Conservation (phyloP, 495 filamentous ascomycete genomes). For the Penicillium cinerascens region DNA sequence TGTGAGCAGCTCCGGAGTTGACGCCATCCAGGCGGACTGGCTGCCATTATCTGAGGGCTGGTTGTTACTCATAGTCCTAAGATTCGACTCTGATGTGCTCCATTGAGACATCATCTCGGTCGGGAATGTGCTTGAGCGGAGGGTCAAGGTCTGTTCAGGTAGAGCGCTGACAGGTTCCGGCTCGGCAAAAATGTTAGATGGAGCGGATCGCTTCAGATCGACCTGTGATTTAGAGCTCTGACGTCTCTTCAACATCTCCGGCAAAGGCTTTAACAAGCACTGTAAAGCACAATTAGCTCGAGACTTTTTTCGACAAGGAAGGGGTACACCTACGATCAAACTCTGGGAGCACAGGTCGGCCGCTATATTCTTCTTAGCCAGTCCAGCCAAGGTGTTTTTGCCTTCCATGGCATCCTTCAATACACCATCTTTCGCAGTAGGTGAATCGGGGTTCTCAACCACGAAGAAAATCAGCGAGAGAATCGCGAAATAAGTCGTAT, state of each 20-base stretch:
- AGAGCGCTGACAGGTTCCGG: slow-evolving; percentile 24
- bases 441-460: slow-evolving; percentile 80
- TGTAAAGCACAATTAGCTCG: slow-evolving; percentile 21
- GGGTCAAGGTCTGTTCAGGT: slow-evolving; percentile 31
- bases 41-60: slow-evolving; percentile 21
- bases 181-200: slow-evolving; percentile 23
- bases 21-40: slow-evolving; percentile 29
- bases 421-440: slow-evolving; percentile 67
- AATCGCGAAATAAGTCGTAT: slow-evolving; percentile 93
- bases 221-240: slow-evolving; percentile 42
- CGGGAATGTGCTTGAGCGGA: slow-evolving; percentile 51
- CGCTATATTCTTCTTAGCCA: slow-evolving; percentile 81
- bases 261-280: slow-evolving; percentile 78
- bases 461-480: slow-evolving; percentile 87
- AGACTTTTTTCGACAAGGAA: background rate
- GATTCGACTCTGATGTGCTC: slow-evolving; percentile 17
- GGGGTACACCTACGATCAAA: slow-evolving; percentile 57
- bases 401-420: slow-evolving; percentile 81
- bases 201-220: slow-evolving; percentile 42
- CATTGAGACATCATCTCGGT: slow-evolving; percentile 28
- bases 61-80: slow-evolving; percentile 14
- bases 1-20: slow-evolving; percentile 29
- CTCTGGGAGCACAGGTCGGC: slow-evolving; percentile 78
- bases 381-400: slow-evolving; percentile 68
- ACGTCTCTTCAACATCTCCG: slow-evolving; percentile 60